These are phyloP conservation scores for Coriaria nepalensis DNA, from an alignment of 306 rosid species.

Conservation along the genomic window DNA sequence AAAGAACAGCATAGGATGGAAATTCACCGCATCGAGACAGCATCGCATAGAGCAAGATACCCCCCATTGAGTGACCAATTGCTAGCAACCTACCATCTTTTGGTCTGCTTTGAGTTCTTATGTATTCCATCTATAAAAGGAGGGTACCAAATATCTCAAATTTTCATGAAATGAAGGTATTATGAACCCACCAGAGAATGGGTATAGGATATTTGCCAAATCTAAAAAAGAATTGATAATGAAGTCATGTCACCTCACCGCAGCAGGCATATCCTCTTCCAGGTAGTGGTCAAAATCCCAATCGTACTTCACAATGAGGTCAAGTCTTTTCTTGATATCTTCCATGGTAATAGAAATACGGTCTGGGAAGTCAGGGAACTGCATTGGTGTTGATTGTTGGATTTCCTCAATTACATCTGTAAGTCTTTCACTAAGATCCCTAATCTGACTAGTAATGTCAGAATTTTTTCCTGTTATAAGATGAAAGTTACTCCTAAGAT, in stretches of 20 bases:
- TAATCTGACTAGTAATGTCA: slow-evolving; percentile 21
- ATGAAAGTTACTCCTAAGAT: too few species aligned
- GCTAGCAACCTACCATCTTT: slow-evolving; percentile 68
- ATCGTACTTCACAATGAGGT: slow-evolving; percentile 30
- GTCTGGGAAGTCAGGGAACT: slow-evolving; percentile 33
- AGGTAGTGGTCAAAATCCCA: slow-evolving; percentile 88
- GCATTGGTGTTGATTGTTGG: slow-evolving; percentile 27
- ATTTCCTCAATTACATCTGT: slow-evolving; percentile 26
- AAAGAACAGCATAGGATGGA: neutral
- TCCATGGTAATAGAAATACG: slow-evolving; percentile 27
- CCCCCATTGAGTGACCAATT: slow-evolving; percentile 96
- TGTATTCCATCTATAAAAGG: slow-evolving; percentile 58
- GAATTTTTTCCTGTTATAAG: slow-evolving; percentile 19
- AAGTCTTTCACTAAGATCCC: slow-evolving; percentile 27
- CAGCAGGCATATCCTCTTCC: slow-evolving; percentile 77
- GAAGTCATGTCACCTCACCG: slow-evolving; percentile 66
- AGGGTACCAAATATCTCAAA: neutral
- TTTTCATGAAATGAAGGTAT: neutral
- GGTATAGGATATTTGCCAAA: too few species aligned
- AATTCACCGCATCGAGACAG: slow-evolving; percentile 62
- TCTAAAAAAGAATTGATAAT: slow-evolving; percentile 9
- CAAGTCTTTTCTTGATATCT: slow-evolving; percentile 48
- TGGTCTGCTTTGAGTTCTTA: slow-evolving; percentile 55
- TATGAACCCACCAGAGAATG: too few species aligned
- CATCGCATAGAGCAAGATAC: slow-evolving; percentile 76